Evolutionary conservation across 75 land plant species (phyloP).

Genomic region (Larix kaempferi): DNA sequence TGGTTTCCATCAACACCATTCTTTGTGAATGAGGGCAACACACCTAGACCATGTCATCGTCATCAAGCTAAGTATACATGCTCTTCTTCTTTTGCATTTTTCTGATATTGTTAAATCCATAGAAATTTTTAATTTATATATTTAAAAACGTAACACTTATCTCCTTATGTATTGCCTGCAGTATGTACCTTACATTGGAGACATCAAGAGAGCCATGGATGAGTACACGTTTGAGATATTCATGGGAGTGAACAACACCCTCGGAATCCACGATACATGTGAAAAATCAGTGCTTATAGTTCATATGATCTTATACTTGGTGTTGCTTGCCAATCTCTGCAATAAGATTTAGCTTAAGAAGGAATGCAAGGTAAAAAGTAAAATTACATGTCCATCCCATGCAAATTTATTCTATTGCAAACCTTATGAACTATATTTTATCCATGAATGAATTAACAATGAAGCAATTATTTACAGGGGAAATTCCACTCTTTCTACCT

Average conservation of each 20-base stretch:
- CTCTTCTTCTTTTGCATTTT: too few relatives aligned
- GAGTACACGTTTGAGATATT: slow-evolving; percentile 54
- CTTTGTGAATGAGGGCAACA: slow-evolving; percentile 36
- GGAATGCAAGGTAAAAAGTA: slow-evolving; percentile 29
- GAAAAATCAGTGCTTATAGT: slow-evolving; percentile 47
- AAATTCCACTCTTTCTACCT: slow-evolving; percentile 50
- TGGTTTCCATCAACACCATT: slow-evolving; percentile 47
- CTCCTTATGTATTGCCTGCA: slow-evolving; percentile 4
- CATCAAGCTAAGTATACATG: slow-evolving; percentile 25
- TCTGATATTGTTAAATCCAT: background rate
- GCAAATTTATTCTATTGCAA: background rate
- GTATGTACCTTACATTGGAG: slow-evolving; percentile 52
- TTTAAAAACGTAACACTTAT: background rate
- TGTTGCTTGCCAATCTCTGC: slow-evolving; percentile 34
- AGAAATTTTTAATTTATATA: background rate
- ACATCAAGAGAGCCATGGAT: slow-evolving; percentile 52
- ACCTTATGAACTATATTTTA: background rate
- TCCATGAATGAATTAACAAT: too few relatives aligned
- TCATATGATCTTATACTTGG: slow-evolving; percentile 38
- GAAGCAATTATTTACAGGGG: slow-evolving; percentile 19
- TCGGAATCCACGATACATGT: slow-evolving; percentile 48
- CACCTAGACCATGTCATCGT: slow-evolving; percentile 48
- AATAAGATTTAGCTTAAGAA: slow-evolving; percentile 37
- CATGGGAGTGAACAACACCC: slow-evolving; percentile 49
- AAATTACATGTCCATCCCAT: background rate